A percentile compares a stretch with the other conserved stretches of the same genome.
phyloP scores from a whole-genome alignment of 1,139 yeast species.

The Candida frijolesensis region DNA sequence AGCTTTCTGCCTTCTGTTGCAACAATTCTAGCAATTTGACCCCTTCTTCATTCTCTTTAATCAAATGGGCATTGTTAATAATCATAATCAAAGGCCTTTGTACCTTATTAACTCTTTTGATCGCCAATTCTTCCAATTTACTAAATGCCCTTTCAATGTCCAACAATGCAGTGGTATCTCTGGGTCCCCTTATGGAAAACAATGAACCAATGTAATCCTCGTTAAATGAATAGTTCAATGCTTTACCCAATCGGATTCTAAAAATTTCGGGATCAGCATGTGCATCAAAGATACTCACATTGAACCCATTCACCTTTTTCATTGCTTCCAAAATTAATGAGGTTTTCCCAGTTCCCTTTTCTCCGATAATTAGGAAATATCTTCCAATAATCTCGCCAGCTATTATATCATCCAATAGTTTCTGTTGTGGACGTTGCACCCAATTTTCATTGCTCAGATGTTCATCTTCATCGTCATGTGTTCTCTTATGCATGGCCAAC shows the following conservation, averaged over 20 bases:
- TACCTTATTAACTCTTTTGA: slow-evolving; percentile 39
- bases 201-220: slow-evolving; percentile 85
- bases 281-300: slow-evolving; percentile 77
- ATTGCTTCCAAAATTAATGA: slow-evolving; percentile 72
- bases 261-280: slow-evolving; percentile 87
- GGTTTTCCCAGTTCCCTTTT: slow-evolving; percentile 86
- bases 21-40: slow-evolving; percentile 68
- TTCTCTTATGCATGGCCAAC: slow-evolving; percentile 52
- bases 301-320: slow-evolving; percentile 61
- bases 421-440: slow-evolving; percentile 75
- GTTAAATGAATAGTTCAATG: slow-evolving; percentile 70
- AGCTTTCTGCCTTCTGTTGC: slow-evolving; percentile 81
- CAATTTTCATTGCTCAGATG: slow-evolving; percentile 37
- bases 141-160: slow-evolving; percentile 84
- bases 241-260: slow-evolving; percentile 73
- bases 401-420: slow-evolving; percentile 63
- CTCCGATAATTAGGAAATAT: slow-evolving; percentile 75
- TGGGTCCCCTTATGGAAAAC: slow-evolving; percentile 81
- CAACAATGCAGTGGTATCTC: slow-evolving; percentile 80
- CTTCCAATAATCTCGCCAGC: slow-evolving; percentile 66
- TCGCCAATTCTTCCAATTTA: slow-evolving; percentile 73
- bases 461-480: slow-evolving; percentile 28
- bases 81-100: slow-evolving; percentile 66
- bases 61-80: slow-evolving; percentile 74
- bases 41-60: slow-evolving; percentile 74